phyloP scores from a whole-genome alignment of 192 early-diverging fungal species.

The Coemansia sp. region DNA sequence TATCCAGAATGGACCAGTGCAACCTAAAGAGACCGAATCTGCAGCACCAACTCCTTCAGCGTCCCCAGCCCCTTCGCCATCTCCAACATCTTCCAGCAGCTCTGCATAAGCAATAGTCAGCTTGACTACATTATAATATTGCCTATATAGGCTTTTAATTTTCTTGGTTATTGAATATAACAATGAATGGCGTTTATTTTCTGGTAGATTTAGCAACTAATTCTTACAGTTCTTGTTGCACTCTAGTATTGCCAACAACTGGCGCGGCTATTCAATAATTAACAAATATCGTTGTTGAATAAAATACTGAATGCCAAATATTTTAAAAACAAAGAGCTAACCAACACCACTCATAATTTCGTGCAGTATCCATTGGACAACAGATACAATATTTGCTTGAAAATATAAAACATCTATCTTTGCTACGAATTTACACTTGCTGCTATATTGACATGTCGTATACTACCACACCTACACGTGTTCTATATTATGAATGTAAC shows the following conservation, averaged over 20 bases:
- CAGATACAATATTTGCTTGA: not conserved
- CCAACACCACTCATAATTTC: too few relatives aligned
- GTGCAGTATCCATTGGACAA: not conserved
- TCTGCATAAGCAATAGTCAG: too few relatives aligned
- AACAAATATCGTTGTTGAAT: not conserved
- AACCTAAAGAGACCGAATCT: not conserved
- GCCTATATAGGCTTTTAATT: not conserved
- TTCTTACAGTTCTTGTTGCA: not conserved
- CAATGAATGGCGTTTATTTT: not conserved
- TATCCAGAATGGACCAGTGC: slow-evolving; percentile 15
- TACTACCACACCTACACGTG: too few relatives aligned
- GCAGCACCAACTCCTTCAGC: not conserved
- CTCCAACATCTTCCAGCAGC: not conserved
- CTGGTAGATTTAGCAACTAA: not conserved
- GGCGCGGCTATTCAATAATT: not conserved
- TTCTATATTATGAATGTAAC: not conserved
- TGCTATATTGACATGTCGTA: not conserved
- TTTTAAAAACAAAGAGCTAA: not conserved
- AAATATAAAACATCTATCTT: too few relatives aligned
- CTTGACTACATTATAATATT: too few relatives aligned
- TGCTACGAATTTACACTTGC: not conserved
- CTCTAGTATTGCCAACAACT: too few relatives aligned
- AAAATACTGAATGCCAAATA: not conserved
- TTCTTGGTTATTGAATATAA: not conserved
- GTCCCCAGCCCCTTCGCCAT: not conserved